Evolutionary conservation across 148 eudicot genomes (phyloP).

Genomic region (Rhododendron simsii): DNA sequence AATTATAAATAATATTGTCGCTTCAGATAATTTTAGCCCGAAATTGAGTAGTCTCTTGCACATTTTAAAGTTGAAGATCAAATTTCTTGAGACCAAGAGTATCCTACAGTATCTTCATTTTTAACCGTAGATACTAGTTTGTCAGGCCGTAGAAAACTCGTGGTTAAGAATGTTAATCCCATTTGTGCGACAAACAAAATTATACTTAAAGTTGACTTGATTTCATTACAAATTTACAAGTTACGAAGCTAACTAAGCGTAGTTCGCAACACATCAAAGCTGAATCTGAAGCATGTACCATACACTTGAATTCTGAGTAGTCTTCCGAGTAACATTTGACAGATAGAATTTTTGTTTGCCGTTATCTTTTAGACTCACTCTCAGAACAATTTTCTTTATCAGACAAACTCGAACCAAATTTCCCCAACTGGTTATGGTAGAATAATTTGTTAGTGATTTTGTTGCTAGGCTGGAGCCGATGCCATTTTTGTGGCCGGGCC

Average conservation of each 20-base stretch:
- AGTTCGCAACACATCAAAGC: not conserved
- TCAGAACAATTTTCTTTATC: not conserved
- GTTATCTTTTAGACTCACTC: not conserved
- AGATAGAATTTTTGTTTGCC: not conserved
- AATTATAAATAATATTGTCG: too few species aligned
- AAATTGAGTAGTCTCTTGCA: not conserved
- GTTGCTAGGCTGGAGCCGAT: slow-evolving; percentile 7
- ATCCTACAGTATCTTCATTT: not conserved
- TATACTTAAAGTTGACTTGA: not conserved
- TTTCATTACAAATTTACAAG: not conserved
- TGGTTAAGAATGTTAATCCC: not conserved
- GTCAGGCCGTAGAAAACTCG: not conserved
- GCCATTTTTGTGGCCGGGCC: slow-evolving; percentile 6
- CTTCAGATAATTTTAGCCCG: too few species aligned
- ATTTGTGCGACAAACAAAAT: not conserved
- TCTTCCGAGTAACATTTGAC: not conserved
- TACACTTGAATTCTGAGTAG: not conserved
- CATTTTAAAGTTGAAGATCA: not conserved
- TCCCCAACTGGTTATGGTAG: not conserved
- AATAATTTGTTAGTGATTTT: not conserved
- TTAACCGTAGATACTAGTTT: not conserved
- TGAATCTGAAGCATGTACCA: too few species aligned
- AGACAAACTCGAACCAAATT: not conserved
- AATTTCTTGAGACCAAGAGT: not conserved
- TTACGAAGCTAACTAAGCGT: not conserved